phyloP scores from a whole-genome alignment of 371 early-diverging fungal species.

The Mucor indicus region DNA sequence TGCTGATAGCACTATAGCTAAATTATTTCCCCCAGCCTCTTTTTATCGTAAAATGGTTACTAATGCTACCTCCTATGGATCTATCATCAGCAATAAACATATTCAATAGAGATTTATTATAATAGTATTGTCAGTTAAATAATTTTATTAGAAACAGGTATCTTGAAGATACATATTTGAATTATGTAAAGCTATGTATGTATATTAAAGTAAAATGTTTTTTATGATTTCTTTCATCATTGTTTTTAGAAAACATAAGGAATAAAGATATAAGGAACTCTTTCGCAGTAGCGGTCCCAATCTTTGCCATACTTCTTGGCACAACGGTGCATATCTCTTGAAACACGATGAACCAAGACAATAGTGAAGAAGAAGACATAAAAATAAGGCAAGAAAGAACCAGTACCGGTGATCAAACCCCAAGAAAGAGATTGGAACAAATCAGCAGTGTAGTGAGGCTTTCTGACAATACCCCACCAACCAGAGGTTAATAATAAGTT shows the following conservation, averaged over 20 bases:
- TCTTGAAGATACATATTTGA: too few relatives aligned
- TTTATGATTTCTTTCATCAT: too few relatives aligned
- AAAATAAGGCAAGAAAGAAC: slow-evolving; percentile 82
- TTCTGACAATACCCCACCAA: slow-evolving; percentile 86
- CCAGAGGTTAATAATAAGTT: slow-evolving; percentile 75
- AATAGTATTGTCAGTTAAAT: too few relatives aligned
- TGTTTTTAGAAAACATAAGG: slow-evolving; percentile 68
- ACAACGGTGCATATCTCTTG: slow-evolving; percentile 82
- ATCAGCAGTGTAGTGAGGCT: slow-evolving; percentile 87
- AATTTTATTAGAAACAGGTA: too few relatives aligned
- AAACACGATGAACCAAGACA: slow-evolving; percentile 78
- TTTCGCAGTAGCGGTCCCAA: slow-evolving; percentile 79
- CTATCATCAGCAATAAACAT: too few relatives aligned
- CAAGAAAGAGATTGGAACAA: slow-evolving; percentile 80
- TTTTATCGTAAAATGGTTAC: too few relatives aligned
- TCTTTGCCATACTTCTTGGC: slow-evolving; percentile 82
- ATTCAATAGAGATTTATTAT: too few relatives aligned
- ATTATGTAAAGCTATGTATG: too few relatives aligned
- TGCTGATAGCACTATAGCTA: too few relatives aligned
- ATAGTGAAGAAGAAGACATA: slow-evolving; percentile 80
- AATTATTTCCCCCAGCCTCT: too few relatives aligned
- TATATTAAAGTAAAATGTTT: too few relatives aligned
- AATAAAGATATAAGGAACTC: slow-evolving; percentile 77
- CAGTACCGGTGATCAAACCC: slow-evolving; percentile 79
- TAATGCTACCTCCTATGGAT: too few relatives aligned